Base-by-base conservation (phyloP, 805 yeast species). In the Saturnispora hagleri region DNA sequence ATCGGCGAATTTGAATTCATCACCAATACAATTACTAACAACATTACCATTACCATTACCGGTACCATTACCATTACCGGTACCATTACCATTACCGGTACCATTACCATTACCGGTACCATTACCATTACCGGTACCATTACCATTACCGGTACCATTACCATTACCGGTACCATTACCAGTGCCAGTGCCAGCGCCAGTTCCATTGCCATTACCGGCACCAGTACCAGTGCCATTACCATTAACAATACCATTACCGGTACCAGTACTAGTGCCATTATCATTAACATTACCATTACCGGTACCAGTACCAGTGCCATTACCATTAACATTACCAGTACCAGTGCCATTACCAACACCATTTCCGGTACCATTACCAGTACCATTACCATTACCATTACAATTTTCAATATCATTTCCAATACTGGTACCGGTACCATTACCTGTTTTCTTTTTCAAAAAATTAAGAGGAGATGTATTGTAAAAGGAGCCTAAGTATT, bases 301-400 rank as follows among this genome's bases (percentile, higher is more conserved):
- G 5, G 26, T 17, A n/a, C 51, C 48, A 20, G 18, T 69, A 6
- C 68, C 57, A 1, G 70, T 70, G 1, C n/a, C 38, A 35, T 10
- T 15, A 35, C 38, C 38, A 12, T 12, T 35, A 35, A 3, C 18
- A 35, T 2, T 35, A 35, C 38, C 38, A 10, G 5, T 35, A 12
- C 68, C 68, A 53, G 35, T 7, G 27, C 54, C 53, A 13, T 20
- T 20, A 20, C 20, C 20, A 20, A 3, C 3, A 8, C 55, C 51
- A 20, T 20, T 20, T 0, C 3, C 20, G 20, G 3, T 20, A 2
- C 20, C 20, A 20, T 1, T 20, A 20, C 20, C 20, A 20, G 20
- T 20, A 3, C 20, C 20, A 20, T 20, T 20, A 20, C 20, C 20
- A 20, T 20, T 20, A 20, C 20, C 20, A 20, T 20, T 20, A 20